Percentiles rank a stretch among this genome's conserved stretches.
These are phyloP conservation scores for Xerocomellus chrysenteron DNA, from an alignment of 768 basidiomycete genomes.

Conservation along the genomic window DNA sequence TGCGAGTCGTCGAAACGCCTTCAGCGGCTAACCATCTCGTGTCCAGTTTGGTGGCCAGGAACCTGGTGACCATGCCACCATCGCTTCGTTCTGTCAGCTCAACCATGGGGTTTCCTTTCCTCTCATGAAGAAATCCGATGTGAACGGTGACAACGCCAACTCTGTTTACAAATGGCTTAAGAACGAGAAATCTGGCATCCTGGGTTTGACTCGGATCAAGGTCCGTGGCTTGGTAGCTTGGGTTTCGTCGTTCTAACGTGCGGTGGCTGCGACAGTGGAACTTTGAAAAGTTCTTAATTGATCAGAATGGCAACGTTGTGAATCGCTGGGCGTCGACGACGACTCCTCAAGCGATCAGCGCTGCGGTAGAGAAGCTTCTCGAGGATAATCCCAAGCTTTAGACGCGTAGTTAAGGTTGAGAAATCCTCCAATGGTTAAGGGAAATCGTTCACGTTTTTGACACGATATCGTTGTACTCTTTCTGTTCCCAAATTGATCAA, in stretches of 20 bases:
- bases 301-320: constrained; percentile 74
- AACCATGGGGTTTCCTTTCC: constrained; percentile 93
- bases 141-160: constrained; percentile 85
- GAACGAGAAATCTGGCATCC: constrained; percentile 67
- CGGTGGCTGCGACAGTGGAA: constrained; percentile 60
- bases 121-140: constrained; percentile 89
- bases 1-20: neutral
- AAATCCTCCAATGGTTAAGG: too few relatives aligned
- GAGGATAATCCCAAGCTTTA: constrained; percentile 18
- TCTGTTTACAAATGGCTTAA: constrained; percentile 87
- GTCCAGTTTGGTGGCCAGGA: constrained; percentile 81
- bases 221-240: constrained; percentile 35
- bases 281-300: constrained; percentile 86
- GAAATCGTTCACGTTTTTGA: neutral
- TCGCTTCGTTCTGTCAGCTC: constrained; percentile 68
- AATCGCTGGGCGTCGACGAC: constrained; percentile 78
- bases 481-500: neutral
- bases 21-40: neutral
- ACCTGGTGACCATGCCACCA: constrained; percentile 74
- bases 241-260: neutral
- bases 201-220: constrained; percentile 76
- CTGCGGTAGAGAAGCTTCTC: constrained; percentile 62
- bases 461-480: neutral
- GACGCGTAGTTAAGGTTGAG: neutral
- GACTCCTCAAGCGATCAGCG: constrained; percentile 61